Evolutionary conservation across 257 asterid genomes (phyloP), one percentile per base, ranked within the genome.

Genomic region (Nicotiana obtusifolia): DNA sequence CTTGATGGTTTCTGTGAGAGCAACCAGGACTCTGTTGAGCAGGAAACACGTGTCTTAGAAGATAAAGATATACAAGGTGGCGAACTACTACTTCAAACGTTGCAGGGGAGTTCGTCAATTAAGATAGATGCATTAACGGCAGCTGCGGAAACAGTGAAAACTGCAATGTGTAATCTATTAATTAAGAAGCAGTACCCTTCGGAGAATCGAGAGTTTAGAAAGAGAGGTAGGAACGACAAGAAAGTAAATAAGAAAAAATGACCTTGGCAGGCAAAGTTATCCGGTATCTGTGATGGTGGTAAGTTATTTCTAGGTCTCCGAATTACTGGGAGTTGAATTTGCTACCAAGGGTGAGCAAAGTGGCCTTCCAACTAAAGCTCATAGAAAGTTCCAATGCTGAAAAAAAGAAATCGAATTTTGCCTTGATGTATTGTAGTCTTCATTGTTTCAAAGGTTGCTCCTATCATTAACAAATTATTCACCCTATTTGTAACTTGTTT

Each of bases 121-220:
- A 94, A 92, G 19, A 88, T 89, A 84, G 93, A 89, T 82, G 97
- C 89, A 7, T 88, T 92, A 54, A 79, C 92, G 0, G 57, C 89
- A 28, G 94, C 97, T 33, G 94, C 98, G 7, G 95, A 89, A 81
- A 95, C 98, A 6, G 95, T 96, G 44, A 91, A 93, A 89, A 87
- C 88, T 0, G 89, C 98, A 9, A 91, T 94, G 95, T 89, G 93
- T 68, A 96, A 92, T 89, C 89, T 93, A 73, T 87, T 96, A 65
- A 92, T 93, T 87, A 96, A 96, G 93, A 94, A 96, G 87, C 94
- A 92, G 65, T 93, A 91, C 88, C 87, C 98, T 47, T 78, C 81
- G 0, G 98, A 93, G 69, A 89, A 91, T 69, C 89, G 97, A 8
- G 98, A 95, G 82, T 28, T 87, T 44, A 90, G 95, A 84, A 95